phyloP scores from a whole-genome alignment of 306 rosid species.

The Vigna unguiculata region DNA sequence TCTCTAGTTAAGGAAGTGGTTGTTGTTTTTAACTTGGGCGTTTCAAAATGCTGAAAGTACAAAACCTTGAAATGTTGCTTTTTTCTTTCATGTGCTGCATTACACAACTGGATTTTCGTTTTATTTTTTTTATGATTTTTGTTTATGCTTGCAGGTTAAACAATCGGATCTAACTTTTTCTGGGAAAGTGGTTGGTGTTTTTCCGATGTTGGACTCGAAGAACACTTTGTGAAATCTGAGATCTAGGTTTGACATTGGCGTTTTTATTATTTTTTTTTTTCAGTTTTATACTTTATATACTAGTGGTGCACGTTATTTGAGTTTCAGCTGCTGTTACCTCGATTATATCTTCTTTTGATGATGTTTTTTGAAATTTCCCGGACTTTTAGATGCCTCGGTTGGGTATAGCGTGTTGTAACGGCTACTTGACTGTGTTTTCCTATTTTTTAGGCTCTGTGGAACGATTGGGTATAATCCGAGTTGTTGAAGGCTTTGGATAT shows the following conservation, averaged over 20 bases:
- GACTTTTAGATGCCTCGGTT: constrained; percentile 50
- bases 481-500: constrained; percentile 34
- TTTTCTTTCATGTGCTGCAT: constrained; percentile 41
- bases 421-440: constrained; percentile 59
- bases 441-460: constrained; percentile 59
- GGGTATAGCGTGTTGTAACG: constrained; percentile 49
- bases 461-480: constrained; percentile 44
- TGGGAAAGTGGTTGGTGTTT: constrained; percentile 40
- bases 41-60: constrained; percentile 23
- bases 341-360: constrained; percentile 19
- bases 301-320: background rate
- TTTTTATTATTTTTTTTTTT: constrained; percentile 4
- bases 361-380: constrained; percentile 49
- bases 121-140: background rate
- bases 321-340: constrained; percentile 33
- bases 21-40: background rate
- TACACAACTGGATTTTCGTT: constrained; percentile 25
- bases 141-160: constrained; percentile 45
- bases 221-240: constrained; percentile 43
- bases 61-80: constrained; percentile 7
- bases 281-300: background rate
- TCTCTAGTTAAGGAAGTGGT: background rate
- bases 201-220: constrained; percentile 22
- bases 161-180: constrained; percentile 70
- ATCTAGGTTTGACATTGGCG: constrained; percentile 52